These are phyloP conservation scores for Trypanosoma brucei DNA, from an alignment of 208 protist species.

Conservation along the genomic window DNA sequence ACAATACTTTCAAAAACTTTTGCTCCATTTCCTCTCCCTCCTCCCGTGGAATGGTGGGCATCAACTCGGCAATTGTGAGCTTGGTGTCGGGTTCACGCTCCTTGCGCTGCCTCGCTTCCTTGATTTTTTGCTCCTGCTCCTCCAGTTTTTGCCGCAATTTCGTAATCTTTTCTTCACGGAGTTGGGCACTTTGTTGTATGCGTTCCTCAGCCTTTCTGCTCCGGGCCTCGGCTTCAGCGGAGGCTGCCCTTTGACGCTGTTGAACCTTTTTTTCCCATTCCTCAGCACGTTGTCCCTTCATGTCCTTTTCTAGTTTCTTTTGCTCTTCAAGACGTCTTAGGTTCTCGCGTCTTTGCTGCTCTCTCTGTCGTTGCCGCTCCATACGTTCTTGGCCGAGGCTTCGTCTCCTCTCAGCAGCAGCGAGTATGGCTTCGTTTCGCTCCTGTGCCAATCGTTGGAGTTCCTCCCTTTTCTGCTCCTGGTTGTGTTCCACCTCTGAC, in stretches of 20 bases:
- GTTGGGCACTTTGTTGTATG: conserved; percentile 32
- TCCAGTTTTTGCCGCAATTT: conserved; percentile 24
- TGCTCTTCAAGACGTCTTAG: conserved; percentile 29
- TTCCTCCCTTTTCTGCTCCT: conserved; percentile 70
- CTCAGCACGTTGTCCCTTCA: conserved; percentile 27
- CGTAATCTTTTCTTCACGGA: conserved; percentile 26
- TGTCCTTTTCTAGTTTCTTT: conserved; percentile 31
- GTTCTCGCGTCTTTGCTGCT: conserved; percentile 49
- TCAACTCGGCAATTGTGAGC: conserved; percentile 39
- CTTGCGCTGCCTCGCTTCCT: conserved; percentile 53
- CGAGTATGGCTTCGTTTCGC: conserved; percentile 65
- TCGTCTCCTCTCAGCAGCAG: conserved; percentile 63
- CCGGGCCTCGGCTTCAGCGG: conserved; percentile 28
- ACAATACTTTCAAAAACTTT: conserved; percentile 40
- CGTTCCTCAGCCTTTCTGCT: conserved; percentile 25
- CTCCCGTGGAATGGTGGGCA: conserved; percentile 36
- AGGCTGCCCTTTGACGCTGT: conserved; percentile 24
- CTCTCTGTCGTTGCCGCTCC: conserved; percentile 61
- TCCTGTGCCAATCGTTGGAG: conserved; percentile 51
- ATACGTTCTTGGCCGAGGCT: conserved; percentile 69
- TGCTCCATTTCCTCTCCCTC: conserved; percentile 62
- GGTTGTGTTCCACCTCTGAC: conserved; percentile 72
- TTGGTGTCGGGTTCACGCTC: conserved; percentile 34
- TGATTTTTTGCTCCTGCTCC: conserved; percentile 78
- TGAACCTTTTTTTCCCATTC: conserved; percentile 38